A percentile compares a stretch with the other conserved stretches of the same genome.
These are phyloP conservation scores for Penicillium cataractarum DNA, from an alignment of 495 filamentous ascomycete species.

Conservation along the genomic window DNA sequence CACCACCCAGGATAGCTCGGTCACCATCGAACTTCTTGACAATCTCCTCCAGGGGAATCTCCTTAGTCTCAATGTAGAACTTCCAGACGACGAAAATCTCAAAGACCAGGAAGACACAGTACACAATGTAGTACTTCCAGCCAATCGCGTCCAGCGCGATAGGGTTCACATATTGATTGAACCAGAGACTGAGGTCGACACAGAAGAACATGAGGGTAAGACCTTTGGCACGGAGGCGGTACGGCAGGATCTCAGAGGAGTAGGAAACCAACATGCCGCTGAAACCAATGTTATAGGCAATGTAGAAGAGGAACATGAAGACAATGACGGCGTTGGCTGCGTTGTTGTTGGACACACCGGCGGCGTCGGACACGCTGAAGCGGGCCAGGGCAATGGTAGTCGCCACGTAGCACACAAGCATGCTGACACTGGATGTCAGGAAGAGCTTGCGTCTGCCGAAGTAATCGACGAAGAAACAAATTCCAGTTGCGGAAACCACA, in stretches of 20 bases:
- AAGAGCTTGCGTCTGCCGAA: conserved; percentile 45
- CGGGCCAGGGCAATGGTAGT: conserved; percentile 37
- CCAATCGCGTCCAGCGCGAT: conserved; percentile 59
- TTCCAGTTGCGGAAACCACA: conserved; percentile 39
- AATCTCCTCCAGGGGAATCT: conserved; percentile 67
- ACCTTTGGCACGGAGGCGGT: conserved; percentile 71
- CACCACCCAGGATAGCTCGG: conserved; percentile 43
- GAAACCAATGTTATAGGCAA: conserved; percentile 62
- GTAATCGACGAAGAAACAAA: conserved; percentile 46
- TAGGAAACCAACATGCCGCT: conserved; percentile 66
- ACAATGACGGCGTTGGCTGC: conserved; percentile 56
- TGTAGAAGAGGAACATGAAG: conserved; percentile 63
- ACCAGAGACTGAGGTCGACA: conserved; percentile 53
- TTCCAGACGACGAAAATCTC: conserved; percentile 64
- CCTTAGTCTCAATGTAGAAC: conserved; percentile 69
- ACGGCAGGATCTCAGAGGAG: conserved; percentile 67
- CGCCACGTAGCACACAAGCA: conserved; percentile 37
- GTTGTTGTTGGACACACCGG: background rate
- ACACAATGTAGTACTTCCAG: conserved; percentile 67
- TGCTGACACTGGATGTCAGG: conserved; percentile 39
- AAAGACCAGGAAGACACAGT: conserved; percentile 61
- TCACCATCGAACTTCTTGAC: conserved; percentile 66
- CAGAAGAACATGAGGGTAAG: conserved; percentile 66
- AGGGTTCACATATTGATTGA: conserved; percentile 61
- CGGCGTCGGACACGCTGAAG: background rate